Conservation (phyloP, 768 basidiomycete species). For the Trametopsis cervina region DNA sequence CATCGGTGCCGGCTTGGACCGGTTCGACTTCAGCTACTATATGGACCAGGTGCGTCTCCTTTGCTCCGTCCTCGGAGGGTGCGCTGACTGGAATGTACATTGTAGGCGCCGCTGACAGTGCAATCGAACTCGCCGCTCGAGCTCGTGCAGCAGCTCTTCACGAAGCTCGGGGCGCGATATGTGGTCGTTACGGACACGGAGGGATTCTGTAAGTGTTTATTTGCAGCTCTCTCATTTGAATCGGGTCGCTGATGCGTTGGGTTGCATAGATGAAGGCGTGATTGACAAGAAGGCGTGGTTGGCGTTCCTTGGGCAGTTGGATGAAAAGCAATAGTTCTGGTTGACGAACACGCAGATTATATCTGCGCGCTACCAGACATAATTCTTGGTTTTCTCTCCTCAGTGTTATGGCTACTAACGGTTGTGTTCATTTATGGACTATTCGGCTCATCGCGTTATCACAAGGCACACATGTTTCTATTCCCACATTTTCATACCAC, state of each 20-base stretch:
- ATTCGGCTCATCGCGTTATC: too few relatives aligned
- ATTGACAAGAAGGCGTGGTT: constrained; percentile 96
- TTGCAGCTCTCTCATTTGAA: too few relatives aligned
- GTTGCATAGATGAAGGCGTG: constrained; percentile 69
- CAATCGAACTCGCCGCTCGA: constrained; percentile 83
- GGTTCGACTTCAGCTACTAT: constrained; percentile 78
- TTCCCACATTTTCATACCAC: too few relatives aligned
- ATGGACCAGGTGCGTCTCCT: constrained; percentile 68
- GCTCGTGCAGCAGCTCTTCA: constrained; percentile 89
- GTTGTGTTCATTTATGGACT: too few relatives aligned
- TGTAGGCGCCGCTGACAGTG: constrained; percentile 80
- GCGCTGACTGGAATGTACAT: not conserved
- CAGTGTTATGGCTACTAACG: too few relatives aligned
- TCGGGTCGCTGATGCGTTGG: too few relatives aligned
- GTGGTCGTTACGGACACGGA: constrained; percentile 78
- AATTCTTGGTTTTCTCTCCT: too few relatives aligned
- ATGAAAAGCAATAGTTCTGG: constrained; percentile 28
- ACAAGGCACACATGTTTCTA: too few relatives aligned
- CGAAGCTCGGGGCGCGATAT: constrained; percentile 89
- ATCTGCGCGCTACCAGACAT: not conserved
- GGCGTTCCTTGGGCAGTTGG: constrained; percentile 72
- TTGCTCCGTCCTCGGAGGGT: not conserved
- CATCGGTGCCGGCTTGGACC: constrained; percentile 31
- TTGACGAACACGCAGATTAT: not conserved
- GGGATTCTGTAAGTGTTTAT: constrained; percentile 59